These are phyloP conservation scores for Candida nemodendra DNA, from an alignment of 805 yeast species.

Conservation along the genomic window DNA sequence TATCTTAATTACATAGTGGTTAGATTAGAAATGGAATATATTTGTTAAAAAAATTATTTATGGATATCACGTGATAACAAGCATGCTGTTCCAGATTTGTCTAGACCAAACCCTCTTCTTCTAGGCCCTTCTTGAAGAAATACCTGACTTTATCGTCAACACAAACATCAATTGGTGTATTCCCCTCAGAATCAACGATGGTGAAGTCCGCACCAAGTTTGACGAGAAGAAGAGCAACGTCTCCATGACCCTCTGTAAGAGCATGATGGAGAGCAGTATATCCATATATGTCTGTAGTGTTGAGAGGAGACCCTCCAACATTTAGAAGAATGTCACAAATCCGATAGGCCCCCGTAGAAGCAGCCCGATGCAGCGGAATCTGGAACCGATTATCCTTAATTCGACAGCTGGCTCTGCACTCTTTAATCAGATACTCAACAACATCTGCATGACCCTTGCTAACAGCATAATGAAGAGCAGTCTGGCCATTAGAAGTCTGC, in stretches of 20 bases:
- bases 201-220: constrained; percentile 65
- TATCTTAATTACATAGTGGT: no score
- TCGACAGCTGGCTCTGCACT: constrained; percentile 59
- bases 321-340: constrained; percentile 54
- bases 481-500: constrained; percentile 63
- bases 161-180: constrained; percentile 53
- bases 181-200: constrained; percentile 48
- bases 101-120: constrained; percentile 21
- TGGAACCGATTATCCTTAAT: constrained; percentile 65
- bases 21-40: no score
- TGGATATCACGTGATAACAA: neutral
- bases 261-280: constrained; percentile 93
- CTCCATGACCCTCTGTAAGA: constrained; percentile 84
- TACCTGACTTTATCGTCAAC: constrained; percentile 50
- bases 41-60: neutral
- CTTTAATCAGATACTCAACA: constrained; percentile 50
- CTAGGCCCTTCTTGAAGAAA: constrained; percentile 33
- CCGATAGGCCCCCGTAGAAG: constrained; percentile 65
- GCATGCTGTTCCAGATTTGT: constrained; percentile 1
- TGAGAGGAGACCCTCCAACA: constrained; percentile 58
- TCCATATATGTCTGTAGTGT: constrained; percentile 66
- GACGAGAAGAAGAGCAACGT: constrained; percentile 61
- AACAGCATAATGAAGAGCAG: constrained; percentile 74
- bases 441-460: constrained; percentile 61
- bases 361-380: constrained; percentile 79